Percentiles rank a stretch among this genome's conserved stretches.
phyloP scores from a whole-genome alignment of 1,139 yeast genomes.

The Debaryomyces udenii region DNA sequence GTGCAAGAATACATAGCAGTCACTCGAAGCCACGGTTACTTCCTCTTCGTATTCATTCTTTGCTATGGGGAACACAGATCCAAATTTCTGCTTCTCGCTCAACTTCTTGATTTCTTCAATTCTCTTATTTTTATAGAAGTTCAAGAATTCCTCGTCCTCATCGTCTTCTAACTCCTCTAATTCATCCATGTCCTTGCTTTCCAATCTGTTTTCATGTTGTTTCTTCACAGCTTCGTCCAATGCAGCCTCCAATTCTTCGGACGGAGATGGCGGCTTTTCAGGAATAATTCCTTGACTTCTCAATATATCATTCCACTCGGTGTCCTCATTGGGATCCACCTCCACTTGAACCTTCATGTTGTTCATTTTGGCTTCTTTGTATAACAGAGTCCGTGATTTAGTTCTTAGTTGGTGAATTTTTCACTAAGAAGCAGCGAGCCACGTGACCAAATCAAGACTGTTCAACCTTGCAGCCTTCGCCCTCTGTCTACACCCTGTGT shows the following conservation, averaged over 20 bases:
- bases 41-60: conserved; percentile 88
- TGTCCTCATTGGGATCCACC: conserved; percentile 94
- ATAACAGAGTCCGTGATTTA: not conserved
- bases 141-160: conserved; percentile 75
- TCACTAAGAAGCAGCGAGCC: not conserved
- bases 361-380: conserved; percentile 21
- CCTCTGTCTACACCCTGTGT: too few species aligned
- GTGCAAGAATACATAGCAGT: conserved; percentile 70
- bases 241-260: conserved; percentile 84
- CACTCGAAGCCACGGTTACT: conserved; percentile 76
- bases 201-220: conserved; percentile 78
- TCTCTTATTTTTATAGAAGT: conserved; percentile 73
- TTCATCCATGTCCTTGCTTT: conserved; percentile 74
- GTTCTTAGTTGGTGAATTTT: conserved; percentile 1
- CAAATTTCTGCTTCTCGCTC: conserved; percentile 67
- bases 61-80: conserved; percentile 72
- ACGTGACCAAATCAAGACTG: not conserved
- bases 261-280: conserved; percentile 86
- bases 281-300: conserved; percentile 92
- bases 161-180: conserved; percentile 80
- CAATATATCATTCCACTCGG: conserved; percentile 97
- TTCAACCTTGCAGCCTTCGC: too few species aligned
- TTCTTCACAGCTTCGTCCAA: conserved; percentile 76
- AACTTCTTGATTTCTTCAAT: conserved; percentile 69
- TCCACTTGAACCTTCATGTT: conserved; percentile 67